Base-by-base conservation (phyloP, 2,329 filamentous ascomycete genomes). In the Colletotrichum musicola region DNA sequence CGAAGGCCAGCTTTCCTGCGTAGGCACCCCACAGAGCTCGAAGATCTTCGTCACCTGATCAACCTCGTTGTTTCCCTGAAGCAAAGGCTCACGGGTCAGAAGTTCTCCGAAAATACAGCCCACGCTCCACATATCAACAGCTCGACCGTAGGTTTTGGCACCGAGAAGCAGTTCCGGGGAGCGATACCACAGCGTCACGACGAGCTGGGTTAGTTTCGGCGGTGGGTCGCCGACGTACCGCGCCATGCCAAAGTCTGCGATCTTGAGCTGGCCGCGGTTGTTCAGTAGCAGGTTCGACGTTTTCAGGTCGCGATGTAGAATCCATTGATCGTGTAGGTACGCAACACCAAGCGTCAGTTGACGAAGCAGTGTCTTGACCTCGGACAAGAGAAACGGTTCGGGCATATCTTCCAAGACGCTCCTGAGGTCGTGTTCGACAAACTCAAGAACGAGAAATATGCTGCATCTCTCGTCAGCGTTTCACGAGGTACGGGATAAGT, bases 211-310 rank as follows among this genome's bases (percentile, higher is more conserved):
- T 69, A 98, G 86, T 71, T 92, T 92, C 1, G 90, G 87, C 0
- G 90, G 85, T 4, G 95, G 94, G 73, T 93, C 90, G 58, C 92
- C 92, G 64, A 93, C 92, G 81, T 96, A 96, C 30, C 96, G 89
- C 4, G 96, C 95, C 94, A 99, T 98, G 79, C 96, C 96, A 77
- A 99, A 99, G 81, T 99, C 96, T 69, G 96, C 96, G 72, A 99
- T 91, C 81, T 98, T 98, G 80, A 99, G 91, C 78, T 93, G 91
- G 53, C 96, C 96, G 53, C 94, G 93, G 83, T 98, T 98, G 83
- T 94, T 97, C 81, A 99, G 92, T 54, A 99, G 90, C 54, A 99
- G 90, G 76, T 97, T 97, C 56, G 93, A 95, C 4, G 94, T 97
- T 81, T 97, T 97, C 75, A 97, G 89, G 81, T 98, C 95, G 64